These are phyloP conservation scores for Phialophora chinensis DNA, from an alignment of 2,329 filamentous ascomycete species.

Conservation along the genomic window DNA sequence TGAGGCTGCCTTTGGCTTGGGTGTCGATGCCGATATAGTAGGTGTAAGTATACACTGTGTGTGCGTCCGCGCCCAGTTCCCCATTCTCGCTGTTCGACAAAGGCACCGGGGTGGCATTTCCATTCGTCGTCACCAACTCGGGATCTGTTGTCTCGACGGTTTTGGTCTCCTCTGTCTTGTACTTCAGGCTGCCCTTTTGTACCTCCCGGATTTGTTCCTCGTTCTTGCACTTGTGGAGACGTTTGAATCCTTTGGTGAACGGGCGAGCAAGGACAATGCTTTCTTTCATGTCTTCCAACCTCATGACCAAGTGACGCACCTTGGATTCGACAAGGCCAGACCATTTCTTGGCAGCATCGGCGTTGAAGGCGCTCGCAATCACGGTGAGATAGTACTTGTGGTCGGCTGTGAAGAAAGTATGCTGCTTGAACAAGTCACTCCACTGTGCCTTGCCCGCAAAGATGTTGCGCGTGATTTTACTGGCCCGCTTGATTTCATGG, in stretches of 20 bases:
- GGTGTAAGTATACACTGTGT: slow-evolving; percentile 80
- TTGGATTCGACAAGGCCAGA: slow-evolving; percentile 93
- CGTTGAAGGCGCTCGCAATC: slow-evolving; percentile 78
- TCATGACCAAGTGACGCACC: slow-evolving; percentile 81
- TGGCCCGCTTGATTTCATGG: slow-evolving; percentile 78
- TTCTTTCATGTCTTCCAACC: slow-evolving; percentile 78
- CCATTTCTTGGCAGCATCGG: slow-evolving; percentile 85
- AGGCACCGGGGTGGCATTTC: slow-evolving; percentile 46
- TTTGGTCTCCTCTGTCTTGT: slow-evolving; percentile 61
- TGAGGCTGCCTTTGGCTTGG: slow-evolving; percentile 56
- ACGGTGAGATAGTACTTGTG: slow-evolving; percentile 97
- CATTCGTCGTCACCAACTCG: slow-evolving; percentile 55
- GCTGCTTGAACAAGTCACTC: slow-evolving; percentile 86
- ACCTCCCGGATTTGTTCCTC: slow-evolving; percentile 68
- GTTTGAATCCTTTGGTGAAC: slow-evolving; percentile 91
- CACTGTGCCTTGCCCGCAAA: slow-evolving; percentile 77
- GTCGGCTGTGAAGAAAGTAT: slow-evolving; percentile 89
- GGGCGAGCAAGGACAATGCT: slow-evolving; percentile 80
- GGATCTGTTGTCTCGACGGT: slow-evolving; percentile 58
- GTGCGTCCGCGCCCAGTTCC: slow-evolving; percentile 50
- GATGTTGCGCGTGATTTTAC: slow-evolving; percentile 78
- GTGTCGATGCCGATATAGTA: slow-evolving; percentile 78
- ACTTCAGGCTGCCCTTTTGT: slow-evolving; percentile 66
- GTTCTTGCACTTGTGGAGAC: slow-evolving; percentile 72
- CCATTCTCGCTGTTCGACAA: slow-evolving; percentile 51